Evolutionary conservation across 2,329 filamentous ascomycete species (phyloP).

Genomic region (Cadophora malorum): DNA sequence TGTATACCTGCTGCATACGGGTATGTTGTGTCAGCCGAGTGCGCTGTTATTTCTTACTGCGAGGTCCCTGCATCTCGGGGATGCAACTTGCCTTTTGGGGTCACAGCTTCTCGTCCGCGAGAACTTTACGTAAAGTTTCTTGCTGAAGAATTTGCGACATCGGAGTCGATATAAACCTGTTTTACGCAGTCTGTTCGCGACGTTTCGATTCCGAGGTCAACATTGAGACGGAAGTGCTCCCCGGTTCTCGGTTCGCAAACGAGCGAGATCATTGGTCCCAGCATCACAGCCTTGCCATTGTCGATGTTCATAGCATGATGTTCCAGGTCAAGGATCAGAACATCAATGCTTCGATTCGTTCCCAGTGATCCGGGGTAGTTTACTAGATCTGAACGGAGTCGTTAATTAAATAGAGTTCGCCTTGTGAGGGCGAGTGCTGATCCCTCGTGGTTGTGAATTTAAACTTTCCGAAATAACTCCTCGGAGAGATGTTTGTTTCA

Average conservation of each 20-base stretch:
- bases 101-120: not conserved
- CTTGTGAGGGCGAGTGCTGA: not conserved
- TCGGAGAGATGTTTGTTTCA: not conserved
- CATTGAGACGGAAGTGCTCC: too few species aligned
- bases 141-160: not conserved
- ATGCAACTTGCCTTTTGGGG: not conserved
- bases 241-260: not conserved
- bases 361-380: not conserved
- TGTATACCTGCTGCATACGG: not conserved
- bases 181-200: not conserved
- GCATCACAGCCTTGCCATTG: too few species aligned
- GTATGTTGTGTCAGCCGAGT: slow-evolving; percentile 2
- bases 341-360: too few species aligned
- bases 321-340: not conserved
- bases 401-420: not conserved
- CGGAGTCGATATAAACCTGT: not conserved
- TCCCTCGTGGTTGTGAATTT: not conserved
- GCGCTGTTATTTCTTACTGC: slow-evolving; percentile 1
- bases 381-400: not conserved
- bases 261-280: not conserved
- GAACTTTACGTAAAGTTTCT: not conserved
- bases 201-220: not conserved
- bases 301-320: not conserved
- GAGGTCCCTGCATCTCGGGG: slow-evolving; percentile 7
- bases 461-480: not conserved